Evolutionary conservation across 2,329 filamentous ascomycete genomes (phyloP).

Genomic region (Colletotrichum tamarilloi): DNA sequence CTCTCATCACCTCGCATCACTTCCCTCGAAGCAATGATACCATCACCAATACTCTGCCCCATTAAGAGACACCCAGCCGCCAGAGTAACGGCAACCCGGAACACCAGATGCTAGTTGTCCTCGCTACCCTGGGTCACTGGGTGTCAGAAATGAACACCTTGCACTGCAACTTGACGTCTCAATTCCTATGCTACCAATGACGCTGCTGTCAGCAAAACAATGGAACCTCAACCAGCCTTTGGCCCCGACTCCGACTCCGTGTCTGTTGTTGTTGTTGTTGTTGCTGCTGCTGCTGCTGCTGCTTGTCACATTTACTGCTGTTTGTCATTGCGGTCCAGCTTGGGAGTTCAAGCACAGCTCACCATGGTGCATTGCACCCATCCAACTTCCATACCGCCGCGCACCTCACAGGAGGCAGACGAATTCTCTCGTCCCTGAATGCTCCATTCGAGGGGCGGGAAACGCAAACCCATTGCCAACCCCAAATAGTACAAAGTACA

Average conservation of each 20-base stretch:
- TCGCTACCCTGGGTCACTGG: background rate
- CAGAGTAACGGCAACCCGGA: background rate
- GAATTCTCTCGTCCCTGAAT: slow-evolving; percentile 25
- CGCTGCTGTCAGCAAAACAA: background rate
- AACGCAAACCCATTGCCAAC: slow-evolving; percentile 24
- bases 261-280: background rate
- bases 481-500: background rate
- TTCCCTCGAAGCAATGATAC: background rate
- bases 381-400: background rate
- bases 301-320: background rate
- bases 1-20: background rate
- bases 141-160: background rate
- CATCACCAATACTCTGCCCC: slow-evolving; percentile 2
- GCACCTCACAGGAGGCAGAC: slow-evolving; percentile 22
- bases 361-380: background rate
- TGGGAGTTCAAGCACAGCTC: background rate
- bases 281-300: background rate
- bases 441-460: background rate
- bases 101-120: background rate
- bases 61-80: background rate
- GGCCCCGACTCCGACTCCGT: background rate
- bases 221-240: background rate
- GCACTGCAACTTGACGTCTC: background rate
- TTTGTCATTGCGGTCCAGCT: background rate
- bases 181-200: background rate